Base-by-base conservation (phyloP, 2,329 filamentous ascomycete genomes). In the Colletotrichum sp. region DNA sequence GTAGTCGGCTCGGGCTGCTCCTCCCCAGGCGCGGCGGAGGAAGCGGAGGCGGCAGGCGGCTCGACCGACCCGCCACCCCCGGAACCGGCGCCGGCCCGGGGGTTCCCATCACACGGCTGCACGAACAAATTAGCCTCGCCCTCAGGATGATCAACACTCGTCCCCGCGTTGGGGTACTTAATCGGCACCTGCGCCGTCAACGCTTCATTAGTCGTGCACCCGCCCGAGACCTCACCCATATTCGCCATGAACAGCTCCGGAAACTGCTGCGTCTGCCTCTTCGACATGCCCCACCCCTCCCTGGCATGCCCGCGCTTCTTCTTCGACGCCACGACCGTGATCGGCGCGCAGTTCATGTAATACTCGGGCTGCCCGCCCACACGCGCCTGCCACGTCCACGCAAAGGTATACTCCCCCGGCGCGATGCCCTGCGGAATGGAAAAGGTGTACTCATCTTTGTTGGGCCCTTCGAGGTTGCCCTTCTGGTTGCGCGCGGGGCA, bases 271-370 rank as follows among this genome's bases (percentile, higher is more conserved):
- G 44, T 70, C 34, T 49, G 72, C n/a, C 32, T 19, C 57, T 64
- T 29, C 16, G 57, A 59, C 63, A 11, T 11, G 3, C 73, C 30
- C 34, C 70, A 57, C 9, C 55, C 73, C 5, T 3, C 63, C 7
- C 55, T 4, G n/a, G 27, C 16, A 52, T 52, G 44, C 13, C 19
- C 70, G 19, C 57, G 44, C 57, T 61, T 73, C 63, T 57, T 68
- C 29, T 73, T 72, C 8, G 32, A 29, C n/a, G 44, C 36, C 32
- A 25, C 57, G 44, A 76, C 57, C 19, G 70, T 76, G 64, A 73
- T 72, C 19, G 73, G 73, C 16, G 73, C 73, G 59, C 73, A 76
- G 15, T 76, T 76, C 73, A 76, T 76, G 59, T 76, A 76, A 15
- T 76, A 76, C 64, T 76, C 70, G 1, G 73, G 73, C 34, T 73